Evolutionary conservation across 345 rosid genomes (phyloP), one percentile per base, ranked within the genome.

Genomic region (Eucalyptus leucophloia): DNA sequence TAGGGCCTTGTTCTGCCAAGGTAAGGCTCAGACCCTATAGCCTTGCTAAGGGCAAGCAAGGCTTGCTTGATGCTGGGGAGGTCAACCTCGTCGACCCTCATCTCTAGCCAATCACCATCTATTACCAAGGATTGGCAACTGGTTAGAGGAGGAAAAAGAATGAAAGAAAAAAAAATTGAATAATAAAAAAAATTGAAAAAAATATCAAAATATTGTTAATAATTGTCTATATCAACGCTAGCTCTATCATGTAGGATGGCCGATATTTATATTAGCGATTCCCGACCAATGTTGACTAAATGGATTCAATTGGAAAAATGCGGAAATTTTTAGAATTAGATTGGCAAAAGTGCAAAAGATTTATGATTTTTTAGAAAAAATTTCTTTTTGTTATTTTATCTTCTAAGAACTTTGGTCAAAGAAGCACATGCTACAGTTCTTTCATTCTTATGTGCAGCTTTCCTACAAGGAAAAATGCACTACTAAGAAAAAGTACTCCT

Each of bases 221-320:
- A 23, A 10, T 56, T 56, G 0, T 24, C 30, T 24, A 56, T 1
- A 1, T 56, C 2, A 56, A 24, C 0, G 2, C 30, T 0, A 10
- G 1, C 30, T 24, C 3, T 56, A 24, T 9, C 30, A 24, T 24
- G 6, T 56, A 56, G 30, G 62, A 56, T 23, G 30, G 0, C 3
- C 3, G 0, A 24, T 3, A 24, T 56, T 10, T 24, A 56, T 9
- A 24, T 24, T 0, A 56, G 3, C 2, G 2, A 56, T 23, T 56
- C 3, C 30, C 28, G 2, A 56, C 12, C 28, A 56, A 56, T 23
- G 13, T 56, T 56, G 30, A 24, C 30, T 24, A 23, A 56, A 24
- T 56, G 1, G 30, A 56, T 30, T 56, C 1, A 56, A 56, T 56
- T 56, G 21, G 13, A 12, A 24, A 56, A 56, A 24, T 23, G 12